These are phyloP conservation scores for Debaryomyces singareniensis DNA, from an alignment of 1,139 yeast species.

Conservation along the genomic window DNA sequence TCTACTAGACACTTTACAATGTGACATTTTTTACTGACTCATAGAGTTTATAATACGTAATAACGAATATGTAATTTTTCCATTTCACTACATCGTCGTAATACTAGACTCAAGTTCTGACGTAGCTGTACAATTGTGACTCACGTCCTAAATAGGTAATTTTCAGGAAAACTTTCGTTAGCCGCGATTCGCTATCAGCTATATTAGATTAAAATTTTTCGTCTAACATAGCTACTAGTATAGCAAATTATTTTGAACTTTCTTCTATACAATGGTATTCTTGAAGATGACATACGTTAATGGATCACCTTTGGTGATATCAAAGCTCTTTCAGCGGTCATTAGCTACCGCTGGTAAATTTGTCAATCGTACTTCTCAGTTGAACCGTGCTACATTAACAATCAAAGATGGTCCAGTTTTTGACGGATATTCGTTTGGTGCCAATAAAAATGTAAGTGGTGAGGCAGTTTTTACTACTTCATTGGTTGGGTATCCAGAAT, in stretches of 20 bases:
- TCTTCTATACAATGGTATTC: too few relatives aligned
- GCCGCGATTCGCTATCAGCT: slow-evolving; percentile 38
- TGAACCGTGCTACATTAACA: slow-evolving; percentile 84
- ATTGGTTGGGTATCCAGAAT: slow-evolving; percentile 95
- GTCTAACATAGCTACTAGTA: slow-evolving; percentile 2
- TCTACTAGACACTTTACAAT: too few relatives aligned
- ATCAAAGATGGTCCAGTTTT: slow-evolving; percentile 92
- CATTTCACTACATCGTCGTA: too few relatives aligned
- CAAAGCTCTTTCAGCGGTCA: slow-evolving; percentile 1
- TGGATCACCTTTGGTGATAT: neutral
- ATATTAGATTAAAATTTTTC: slow-evolving; percentile 6
- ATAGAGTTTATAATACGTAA: too few relatives aligned
- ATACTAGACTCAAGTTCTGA: too few relatives aligned
- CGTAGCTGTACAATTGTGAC: slow-evolving; percentile 12
- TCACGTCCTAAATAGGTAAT: slow-evolving; percentile 19
- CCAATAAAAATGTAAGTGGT: slow-evolving; percentile 84
- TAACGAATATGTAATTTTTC: too few relatives aligned
- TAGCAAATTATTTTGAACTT: slow-evolving; percentile 2
- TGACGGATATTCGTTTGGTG: slow-evolving; percentile 92
- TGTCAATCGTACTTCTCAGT: slow-evolving; percentile 32
- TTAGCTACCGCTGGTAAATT: slow-evolving; percentile 38
- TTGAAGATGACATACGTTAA: neutral
- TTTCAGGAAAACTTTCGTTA: slow-evolving; percentile 9
- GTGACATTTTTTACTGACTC: too few relatives aligned
- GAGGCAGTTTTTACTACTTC: slow-evolving; percentile 98